Evolutionary conservation across 306 rosid genomes (phyloP), one percentile per base, ranked within the genome.

Genomic region (Datisca glomerata): DNA sequence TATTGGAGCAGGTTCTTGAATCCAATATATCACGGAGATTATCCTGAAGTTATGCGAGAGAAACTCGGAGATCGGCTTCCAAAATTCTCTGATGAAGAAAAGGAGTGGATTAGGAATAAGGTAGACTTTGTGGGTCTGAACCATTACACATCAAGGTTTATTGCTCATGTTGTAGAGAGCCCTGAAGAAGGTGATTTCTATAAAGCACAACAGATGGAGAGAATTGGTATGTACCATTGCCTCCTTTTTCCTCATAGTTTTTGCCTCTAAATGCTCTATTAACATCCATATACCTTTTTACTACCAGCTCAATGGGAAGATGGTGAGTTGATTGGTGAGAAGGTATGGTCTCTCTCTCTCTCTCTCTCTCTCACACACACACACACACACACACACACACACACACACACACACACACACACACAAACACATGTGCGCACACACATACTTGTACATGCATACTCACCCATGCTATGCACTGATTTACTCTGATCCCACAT

Each of bases 61-160:
- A 61, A 64, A 55, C 55, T 87, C 47, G 94, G 93, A 64, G 78
- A 79, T 49, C 71, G 49, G 46, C 96, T 87, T 66, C 96, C 96
- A 33, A 76, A 60, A 55, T 87, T 87, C 55, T 71, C 85, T 21
- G 82, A 71, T 45, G 84, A 72, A 53, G 94, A 87, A 23, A 74
- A 65, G 67, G 78, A 79, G 59, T 13, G 69, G 53, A 67, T 87
- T 49, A 45, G 32, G 66, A 76, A 76, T 55, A 45, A 85, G 1
- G 29, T 82, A 50, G 94, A 87, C 71, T 82, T 76, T 58, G 31
- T 87, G 25, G 94, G 94, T 57, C 61, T 87, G 51, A 87, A 82
- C 63, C 96, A 82, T 57, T 87, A 82, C 60, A 76, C 96, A 15
- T 54, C 96, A 44, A 79, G 96, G 72, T 76, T 87, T 40, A 74